These are phyloP conservation scores for Acorus calamus DNA, from an alignment of 106 monocot species.

Conservation along the genomic window DNA sequence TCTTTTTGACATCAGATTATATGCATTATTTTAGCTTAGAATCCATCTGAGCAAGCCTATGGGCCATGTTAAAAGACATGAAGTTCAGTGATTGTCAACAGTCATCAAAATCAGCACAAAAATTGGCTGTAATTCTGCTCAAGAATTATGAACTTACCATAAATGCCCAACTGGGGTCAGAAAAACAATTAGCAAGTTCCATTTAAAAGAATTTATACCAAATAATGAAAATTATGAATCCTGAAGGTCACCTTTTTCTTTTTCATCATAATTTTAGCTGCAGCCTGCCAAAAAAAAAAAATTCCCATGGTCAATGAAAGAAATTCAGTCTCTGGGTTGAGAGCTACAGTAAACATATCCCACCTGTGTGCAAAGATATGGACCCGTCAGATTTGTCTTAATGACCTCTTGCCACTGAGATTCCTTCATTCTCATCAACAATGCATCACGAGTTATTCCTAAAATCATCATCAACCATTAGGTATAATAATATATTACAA, in stretches of 20 bases:
- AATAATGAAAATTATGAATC: background rate
- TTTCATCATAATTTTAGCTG: conserved; percentile 87
- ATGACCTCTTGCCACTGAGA: conserved; percentile 92
- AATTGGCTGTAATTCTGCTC: too few species aligned
- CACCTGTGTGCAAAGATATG: conserved; percentile 87
- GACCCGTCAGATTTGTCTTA: conserved; percentile 82
- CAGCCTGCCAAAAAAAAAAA: conserved; percentile 46
- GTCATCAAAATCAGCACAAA: too few species aligned
- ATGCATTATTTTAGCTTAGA: too few species aligned
- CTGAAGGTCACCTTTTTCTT: conserved; percentile 61
- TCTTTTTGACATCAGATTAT: too few species aligned
- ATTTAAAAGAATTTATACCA: background rate
- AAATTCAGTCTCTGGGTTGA: background rate
- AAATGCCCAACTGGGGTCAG: too few species aligned
- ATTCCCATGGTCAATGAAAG: background rate
- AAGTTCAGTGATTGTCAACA: too few species aligned
- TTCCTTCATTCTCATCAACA: conserved; percentile 91
- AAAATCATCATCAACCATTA: background rate
- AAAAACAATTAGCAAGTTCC: background rate
- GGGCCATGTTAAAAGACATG: too few species aligned
- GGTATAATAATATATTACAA: background rate
- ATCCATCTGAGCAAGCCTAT: too few species aligned
- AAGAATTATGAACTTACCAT: too few species aligned
- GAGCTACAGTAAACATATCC: background rate
- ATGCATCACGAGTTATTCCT: conserved; percentile 79